Base-by-base conservation (phyloP, 495 filamentous ascomycete genomes). In the Penicillium antarcticum region DNA sequence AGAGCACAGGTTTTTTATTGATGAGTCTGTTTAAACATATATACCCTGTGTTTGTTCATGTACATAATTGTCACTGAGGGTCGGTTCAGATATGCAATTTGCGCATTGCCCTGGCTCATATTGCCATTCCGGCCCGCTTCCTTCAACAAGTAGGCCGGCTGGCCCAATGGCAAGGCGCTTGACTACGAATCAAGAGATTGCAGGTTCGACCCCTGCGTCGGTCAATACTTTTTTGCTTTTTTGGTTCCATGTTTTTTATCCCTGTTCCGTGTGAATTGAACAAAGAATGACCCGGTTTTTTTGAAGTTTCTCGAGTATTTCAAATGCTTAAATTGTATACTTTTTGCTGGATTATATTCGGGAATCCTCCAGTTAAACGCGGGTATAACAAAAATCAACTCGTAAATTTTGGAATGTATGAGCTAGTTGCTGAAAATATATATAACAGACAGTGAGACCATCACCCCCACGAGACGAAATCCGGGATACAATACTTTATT, bases 91-190 rank as follows among this genome's bases (percentile, higher is more conserved):
- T 8, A 39, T 17, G 6, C 2, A 6, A 14, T 39, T 39, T 19
- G 35, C 5, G 26, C 5, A 6, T 7, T 29, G 26, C 9, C 16
- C n/a, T 32, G 18, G 17, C 10, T 42, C 9, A 32, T 52, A 41
- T 8, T n/a, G 4, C 26, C 21, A 35, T 37, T 17, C 16, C 4
- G 2, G 13, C 8, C n/a, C 19, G 21, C 3, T 1, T 14, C 7
- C 24, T 41, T 18, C 18, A 48, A 35, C 9, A 51, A 51, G 2
- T 12, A 45, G 67, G 68, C 66, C 69, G 61, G 71, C 71, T 83
- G 78, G 80, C 79, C 78, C 75, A 83, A 83, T 83, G 80, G 80
- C 75, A 83, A 83, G 80, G 80, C 80, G 80, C 80, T 83, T 83
- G 80, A 83, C 80, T 83, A 82, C 80, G 80, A 80, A 80, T 80